Conservation (phyloP, 371 early-diverging fungal genomes). For the Actinomortierella ambigua region DNA sequence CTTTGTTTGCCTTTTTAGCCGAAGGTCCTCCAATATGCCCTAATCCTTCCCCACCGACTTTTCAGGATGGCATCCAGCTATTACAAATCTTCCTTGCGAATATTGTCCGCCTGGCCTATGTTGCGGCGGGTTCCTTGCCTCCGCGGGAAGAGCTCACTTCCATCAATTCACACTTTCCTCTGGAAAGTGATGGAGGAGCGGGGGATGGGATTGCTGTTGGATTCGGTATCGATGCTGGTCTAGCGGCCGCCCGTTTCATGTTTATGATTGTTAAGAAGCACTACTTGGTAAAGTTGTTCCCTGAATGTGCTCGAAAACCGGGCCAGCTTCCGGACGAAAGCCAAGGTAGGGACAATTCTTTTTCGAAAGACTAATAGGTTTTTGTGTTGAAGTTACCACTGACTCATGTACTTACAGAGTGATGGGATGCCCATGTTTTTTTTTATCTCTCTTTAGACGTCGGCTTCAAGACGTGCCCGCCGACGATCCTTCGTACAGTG, state of each 20-base stretch:
- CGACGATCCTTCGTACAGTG: constrained; percentile 68
- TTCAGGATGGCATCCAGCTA: constrained; percentile 60
- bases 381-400: too few species aligned
- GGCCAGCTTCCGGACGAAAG: constrained; percentile 46
- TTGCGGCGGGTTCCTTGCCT: constrained; percentile 70
- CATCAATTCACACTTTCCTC: constrained; percentile 49
- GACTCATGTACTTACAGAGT: background rate
- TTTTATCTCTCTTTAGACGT: constrained; percentile 15
- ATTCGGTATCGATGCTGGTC: constrained; percentile 71
- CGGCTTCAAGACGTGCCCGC: constrained; percentile 78
- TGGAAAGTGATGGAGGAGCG: constrained; percentile 24
- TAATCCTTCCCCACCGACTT: constrained; percentile 60
- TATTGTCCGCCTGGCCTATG: constrained; percentile 67
- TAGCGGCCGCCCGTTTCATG: constrained; percentile 69
- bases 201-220: constrained; percentile 67
- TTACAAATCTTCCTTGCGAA: constrained; percentile 62
- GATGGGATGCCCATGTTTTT: background rate
- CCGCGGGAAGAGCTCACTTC: constrained; percentile 63
- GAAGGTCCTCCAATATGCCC: constrained; percentile 61
- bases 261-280: constrained; percentile 69
- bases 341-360: constrained; percentile 40
- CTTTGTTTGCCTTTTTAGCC: too few species aligned
- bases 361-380: background rate
- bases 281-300: constrained; percentile 76
- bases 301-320: constrained; percentile 55